These are phyloP conservation scores for Melaleuca alternifolia DNA, from an alignment of 345 rosid species.

Conservation along the genomic window DNA sequence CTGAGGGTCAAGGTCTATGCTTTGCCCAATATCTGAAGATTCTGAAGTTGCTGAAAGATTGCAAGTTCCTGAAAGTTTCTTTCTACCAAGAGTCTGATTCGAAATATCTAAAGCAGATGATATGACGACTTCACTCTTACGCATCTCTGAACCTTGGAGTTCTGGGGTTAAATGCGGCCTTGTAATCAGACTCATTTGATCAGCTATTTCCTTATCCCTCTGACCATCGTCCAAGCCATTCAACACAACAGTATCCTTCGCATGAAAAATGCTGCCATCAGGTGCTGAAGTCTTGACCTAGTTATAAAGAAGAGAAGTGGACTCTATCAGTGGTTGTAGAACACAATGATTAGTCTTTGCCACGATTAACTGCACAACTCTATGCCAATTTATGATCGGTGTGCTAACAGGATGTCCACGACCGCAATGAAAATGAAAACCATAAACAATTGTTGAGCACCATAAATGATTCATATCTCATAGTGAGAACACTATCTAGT, in stretches of 20 bases:
- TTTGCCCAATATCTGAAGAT: slow-evolving; percentile 17
- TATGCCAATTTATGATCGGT: not conserved
- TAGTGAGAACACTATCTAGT: not conserved
- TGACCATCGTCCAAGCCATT: slow-evolving; percentile 24
- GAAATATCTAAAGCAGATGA: slow-evolving; percentile 32
- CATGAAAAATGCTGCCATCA: slow-evolving; percentile 30
- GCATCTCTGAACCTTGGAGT: slow-evolving; percentile 12
- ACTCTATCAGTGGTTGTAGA: not conserved
- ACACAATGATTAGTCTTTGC: not conserved
- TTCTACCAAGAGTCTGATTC: slow-evolving; percentile 10
- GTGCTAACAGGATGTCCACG: not conserved
- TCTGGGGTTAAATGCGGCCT: slow-evolving; percentile 27
- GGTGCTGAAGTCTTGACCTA: slow-evolving; percentile 49
- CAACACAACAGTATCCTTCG: slow-evolving; percentile 20
- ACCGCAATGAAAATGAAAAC: not conserved
- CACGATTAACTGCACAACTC: not conserved
- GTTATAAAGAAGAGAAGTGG: not conserved
- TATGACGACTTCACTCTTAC: slow-evolving; percentile 17
- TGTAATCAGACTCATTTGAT: slow-evolving; percentile 19
- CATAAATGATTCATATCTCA: not conserved
- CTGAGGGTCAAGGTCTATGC: slow-evolving; percentile 30
- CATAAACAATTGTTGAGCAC: not conserved
- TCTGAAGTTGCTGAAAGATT: slow-evolving; percentile 26
- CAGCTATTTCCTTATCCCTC: slow-evolving; percentile 24
- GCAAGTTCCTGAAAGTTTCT: slow-evolving; percentile 21